These are phyloP conservation scores for Ceratocystis cacaofunesta DNA, from an alignment of 2,329 filamentous ascomycete genomes.

Conservation along the genomic window DNA sequence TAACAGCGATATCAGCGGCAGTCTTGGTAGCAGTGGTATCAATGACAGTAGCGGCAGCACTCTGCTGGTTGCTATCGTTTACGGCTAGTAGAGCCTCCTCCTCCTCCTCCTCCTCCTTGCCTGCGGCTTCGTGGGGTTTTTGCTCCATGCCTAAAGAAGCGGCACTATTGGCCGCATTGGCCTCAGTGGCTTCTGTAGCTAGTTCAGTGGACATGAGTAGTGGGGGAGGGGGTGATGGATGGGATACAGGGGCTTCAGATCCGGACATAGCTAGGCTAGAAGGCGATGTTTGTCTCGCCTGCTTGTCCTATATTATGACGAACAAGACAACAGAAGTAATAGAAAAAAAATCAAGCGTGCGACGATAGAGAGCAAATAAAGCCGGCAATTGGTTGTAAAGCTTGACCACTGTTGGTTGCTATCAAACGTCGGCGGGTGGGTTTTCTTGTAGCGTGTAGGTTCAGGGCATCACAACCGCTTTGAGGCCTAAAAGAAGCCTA, in stretches of 20 bases:
- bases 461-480: neutral
- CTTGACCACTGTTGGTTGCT: neutral
- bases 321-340: neutral
- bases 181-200: neutral
- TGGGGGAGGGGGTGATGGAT: neutral
- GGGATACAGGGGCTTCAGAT: neutral
- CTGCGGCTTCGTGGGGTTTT: conserved; percentile 4
- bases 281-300: neutral
- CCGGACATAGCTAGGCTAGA: conserved; percentile 2
- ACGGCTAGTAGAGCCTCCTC: neutral
- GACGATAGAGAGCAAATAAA: neutral
- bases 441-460: neutral
- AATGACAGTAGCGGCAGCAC: neutral
- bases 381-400: neutral
- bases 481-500: neutral
- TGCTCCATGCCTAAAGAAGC: neutral
- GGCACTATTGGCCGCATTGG: neutral
- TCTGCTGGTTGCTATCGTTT: conserved; percentile 4
- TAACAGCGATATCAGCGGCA: neutral
- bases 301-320: neutral
- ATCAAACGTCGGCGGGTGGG: neutral
- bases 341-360: neutral
- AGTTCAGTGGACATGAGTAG: neutral
- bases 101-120: neutral
- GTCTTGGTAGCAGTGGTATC: neutral